Evolutionary conservation across 169 alveolate genomes (phyloP).

Genomic region (Plasmodium billcollinsi): DNA sequence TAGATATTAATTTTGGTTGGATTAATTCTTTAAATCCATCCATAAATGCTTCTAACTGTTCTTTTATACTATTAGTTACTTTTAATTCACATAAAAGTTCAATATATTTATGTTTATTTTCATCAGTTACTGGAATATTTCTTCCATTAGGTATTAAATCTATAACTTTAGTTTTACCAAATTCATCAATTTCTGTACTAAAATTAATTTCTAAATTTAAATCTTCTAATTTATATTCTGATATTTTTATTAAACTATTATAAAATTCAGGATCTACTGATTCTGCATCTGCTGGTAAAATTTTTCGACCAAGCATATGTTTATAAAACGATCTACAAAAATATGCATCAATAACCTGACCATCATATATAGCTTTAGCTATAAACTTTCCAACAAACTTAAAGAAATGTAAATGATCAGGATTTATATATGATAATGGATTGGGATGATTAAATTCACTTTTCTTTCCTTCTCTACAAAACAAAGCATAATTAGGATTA

Average conservation of each 20-base stretch:
- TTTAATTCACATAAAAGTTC: conserved; percentile 95
- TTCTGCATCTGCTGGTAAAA: conserved; percentile 97
- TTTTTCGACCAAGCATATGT: conserved; percentile 96
- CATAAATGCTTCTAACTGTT: conserved; percentile 96
- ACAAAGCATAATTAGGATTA: conserved; percentile 97
- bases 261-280: conserved; percentile 98
- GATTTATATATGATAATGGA: conserved; percentile 94
- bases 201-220: conserved; percentile 91
- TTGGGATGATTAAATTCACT: conserved; percentile 96
- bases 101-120: conserved; percentile 95
- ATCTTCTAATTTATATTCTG: conserved; percentile 94
- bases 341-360: conserved; percentile 97
- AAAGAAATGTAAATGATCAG: conserved; percentile 97
- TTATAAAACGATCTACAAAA: conserved; percentile 98
- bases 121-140: conserved; percentile 93
- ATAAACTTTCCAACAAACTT: conserved; percentile 98
- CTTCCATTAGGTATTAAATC: conserved; percentile 98
- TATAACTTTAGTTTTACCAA: conserved; percentile 94
- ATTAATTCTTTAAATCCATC: conserved; percentile 98
- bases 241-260: conserved; percentile 94
- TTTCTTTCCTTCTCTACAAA: conserved; percentile 92
- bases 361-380: conserved; percentile 98
- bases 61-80: conserved; percentile 95
- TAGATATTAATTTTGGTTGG: conserved; percentile 95
- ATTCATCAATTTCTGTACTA: conserved; percentile 95